Evolutionary conservation across 2,329 filamentous ascomycete genomes (phyloP), one percentile per base, ranked within the genome.

Genomic region (Beauveria bassiana): DNA sequence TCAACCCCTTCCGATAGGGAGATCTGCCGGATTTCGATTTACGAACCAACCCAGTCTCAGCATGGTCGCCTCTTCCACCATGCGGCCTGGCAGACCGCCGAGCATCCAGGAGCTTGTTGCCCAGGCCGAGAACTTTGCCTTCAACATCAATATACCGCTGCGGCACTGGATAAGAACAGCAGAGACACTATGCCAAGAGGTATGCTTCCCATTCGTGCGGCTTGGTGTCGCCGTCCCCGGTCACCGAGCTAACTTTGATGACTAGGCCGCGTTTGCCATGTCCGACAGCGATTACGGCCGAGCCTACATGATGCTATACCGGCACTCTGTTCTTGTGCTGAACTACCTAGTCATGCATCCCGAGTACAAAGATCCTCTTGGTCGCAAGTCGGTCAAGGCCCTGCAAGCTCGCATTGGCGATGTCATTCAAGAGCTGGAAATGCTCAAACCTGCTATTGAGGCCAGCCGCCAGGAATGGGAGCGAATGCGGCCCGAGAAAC

Each of bases 301-400:
- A 70, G 90, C 93, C 5, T 99, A 96, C 73, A 83, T 97, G 60
- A 86, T 98, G 63, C 84, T 96, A n/a, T 91, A 95, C 71, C 87
- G 95, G 67, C 92, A 96, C 75, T 91, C 91, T 10, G 82, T 88
- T 59, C 85, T 99, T n/a, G 84, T 96, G 26, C 78, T 96, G 31
- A 84, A 91, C 7, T 82, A 88, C 59, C 79, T 99, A 9, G 81
- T 84, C 0, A 81, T 78, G 1, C 95, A 98, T 68, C 92, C 93
- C 1, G 86, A 95, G 61, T 85, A 85, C 51, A 88, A 84, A 66
- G 81, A 85, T 8, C 81, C 84, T 10, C 84, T 88, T 42, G 86
- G 85, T 9, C 84, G 84, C 51, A 84, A 81, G 59, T 81, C 86
- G 2, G 82, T 93, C 26, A 79, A 73, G n/a, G 70, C 75, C 5